A percentile compares a stretch with the other conserved stretches of the same genome.
Evolutionary conservation across 176 grass and related monocot species (phyloP).

Genomic region (Stipa capillata): DNA sequence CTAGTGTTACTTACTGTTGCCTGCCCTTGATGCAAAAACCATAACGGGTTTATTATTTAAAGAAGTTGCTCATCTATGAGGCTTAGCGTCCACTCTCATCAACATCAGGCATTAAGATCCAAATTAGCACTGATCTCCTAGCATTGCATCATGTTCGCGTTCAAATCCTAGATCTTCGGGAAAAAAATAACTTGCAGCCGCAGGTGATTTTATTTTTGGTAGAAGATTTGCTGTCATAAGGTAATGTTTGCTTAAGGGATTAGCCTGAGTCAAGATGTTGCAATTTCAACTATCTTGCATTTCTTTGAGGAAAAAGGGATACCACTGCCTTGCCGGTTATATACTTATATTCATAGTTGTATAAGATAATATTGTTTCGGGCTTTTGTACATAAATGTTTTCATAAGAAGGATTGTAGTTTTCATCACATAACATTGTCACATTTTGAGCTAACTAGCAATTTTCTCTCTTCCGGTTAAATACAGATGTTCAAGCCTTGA

Average conservation of each 20-base stretch:
- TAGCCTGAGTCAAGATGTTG: neutral
- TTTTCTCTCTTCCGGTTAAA: neutral
- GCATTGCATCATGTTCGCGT: neutral
- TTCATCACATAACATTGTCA: neutral
- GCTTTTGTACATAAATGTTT: neutral
- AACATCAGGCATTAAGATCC: neutral
- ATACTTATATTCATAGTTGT: neutral
- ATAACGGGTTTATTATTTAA: neutral
- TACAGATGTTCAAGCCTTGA: slow-evolving; percentile 48
- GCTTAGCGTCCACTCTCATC: neutral
- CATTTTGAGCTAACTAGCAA: neutral
- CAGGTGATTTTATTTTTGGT: neutral
- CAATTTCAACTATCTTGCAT: neutral
- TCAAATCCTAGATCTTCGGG: neutral
- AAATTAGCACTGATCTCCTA: neutral
- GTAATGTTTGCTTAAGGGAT: neutral
- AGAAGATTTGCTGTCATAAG: neutral
- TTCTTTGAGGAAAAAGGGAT: neutral
- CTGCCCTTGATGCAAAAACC: neutral
- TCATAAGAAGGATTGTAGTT: neutral
- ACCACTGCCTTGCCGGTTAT: neutral
- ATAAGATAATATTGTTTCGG: neutral
- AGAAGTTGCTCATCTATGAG: neutral
- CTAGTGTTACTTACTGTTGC: neutral
- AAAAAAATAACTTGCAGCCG: neutral